Conservation (phyloP, 2,329 filamentous ascomycete species). For the Beauveria australis region DNA sequence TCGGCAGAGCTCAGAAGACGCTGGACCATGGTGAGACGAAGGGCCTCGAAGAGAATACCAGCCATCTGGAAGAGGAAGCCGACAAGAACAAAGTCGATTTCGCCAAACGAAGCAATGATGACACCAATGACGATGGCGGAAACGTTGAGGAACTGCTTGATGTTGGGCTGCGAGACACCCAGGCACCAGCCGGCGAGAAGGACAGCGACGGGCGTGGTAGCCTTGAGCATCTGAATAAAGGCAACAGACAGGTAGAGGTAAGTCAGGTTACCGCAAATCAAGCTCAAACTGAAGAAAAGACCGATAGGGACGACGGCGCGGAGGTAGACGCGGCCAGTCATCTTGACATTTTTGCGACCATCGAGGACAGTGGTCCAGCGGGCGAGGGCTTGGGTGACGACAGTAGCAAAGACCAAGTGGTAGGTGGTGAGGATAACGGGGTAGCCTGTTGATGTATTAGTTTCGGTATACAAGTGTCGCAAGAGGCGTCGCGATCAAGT, state of each 20-base stretch:
- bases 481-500: slow-evolving; percentile 67
- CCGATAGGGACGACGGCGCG: slow-evolving; percentile 92
- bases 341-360: slow-evolving; percentile 90
- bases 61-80: slow-evolving; percentile 73
- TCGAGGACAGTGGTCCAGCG: slow-evolving; percentile 85
- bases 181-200: slow-evolving; percentile 83
- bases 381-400: slow-evolving; percentile 90
- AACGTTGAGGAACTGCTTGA: slow-evolving; percentile 86
- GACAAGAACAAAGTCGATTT: slow-evolving; percentile 82
- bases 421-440: slow-evolving; percentile 87
- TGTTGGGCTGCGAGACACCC: slow-evolving; percentile 72
- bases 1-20: slow-evolving; percentile 64
- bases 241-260: slow-evolving; percentile 93
- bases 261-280: slow-evolving; percentile 93
- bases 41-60: slow-evolving; percentile 74
- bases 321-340: slow-evolving; percentile 89
- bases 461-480: slow-evolving; percentile 49
- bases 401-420: slow-evolving; percentile 85
- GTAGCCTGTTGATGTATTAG: slow-evolving; percentile 50
- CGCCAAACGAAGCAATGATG: slow-evolving; percentile 86
- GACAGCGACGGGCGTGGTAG: slow-evolving; percentile 89
- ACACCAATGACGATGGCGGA: slow-evolving; percentile 92
- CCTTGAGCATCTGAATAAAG: slow-evolving; percentile 99
- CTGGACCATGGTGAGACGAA: slow-evolving; percentile 78
- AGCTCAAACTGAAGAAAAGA: slow-evolving; percentile 87